Evolutionary conservation across 352 stramenopile genomes (phyloP), one percentile per base, ranked within the genome.

Genomic region (Aphanomyces euteiches): DNA sequence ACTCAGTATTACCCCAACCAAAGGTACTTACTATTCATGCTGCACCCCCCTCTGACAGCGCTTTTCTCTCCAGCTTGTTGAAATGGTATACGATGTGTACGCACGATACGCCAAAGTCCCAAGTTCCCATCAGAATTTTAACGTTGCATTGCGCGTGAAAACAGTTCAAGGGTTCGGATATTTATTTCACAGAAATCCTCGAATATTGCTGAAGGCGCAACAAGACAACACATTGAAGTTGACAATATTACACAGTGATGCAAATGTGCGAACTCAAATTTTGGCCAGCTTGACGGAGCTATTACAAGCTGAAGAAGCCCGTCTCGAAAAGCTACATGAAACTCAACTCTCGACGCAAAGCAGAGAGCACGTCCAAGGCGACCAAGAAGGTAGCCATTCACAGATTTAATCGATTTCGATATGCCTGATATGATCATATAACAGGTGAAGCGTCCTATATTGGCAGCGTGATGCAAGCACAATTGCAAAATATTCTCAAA

Each of bases 141-240:
- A 82, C 57, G 48, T 78, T 39, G 56, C 67, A 7, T 92, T 85
- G 45, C 74, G 75, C 15, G 78, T 83, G 28, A 96, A 93, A 74
- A 86, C 84, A 67, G 82, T 92, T 0, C 88, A 94, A 75, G 88
- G 84, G 17, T 76, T 96, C n/a, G 85, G 87, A 0, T 96, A 89
- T 47, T 56, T 96, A 5, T 91, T 93, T 66, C 80, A 81, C 7
- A 75, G 81, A 12, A 78, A 83, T 5, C 87, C 86, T 3, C 78
- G 80, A 56, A 72, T 94, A 4, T 82, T 96, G 47, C 75, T 96
- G 17, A 79, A 78, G 38, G 79, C 85, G 3, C 83, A 94, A 56
- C 79, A 94, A 81, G 84, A 92, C 67, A 74, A 75, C 5, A 72
- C 92, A 8, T 64, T 96, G 56, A 74, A 73, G 5, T 77, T 75